Conservation (phyloP, 805 yeast genomes). For the Pichia gijzeniarum region DNA sequence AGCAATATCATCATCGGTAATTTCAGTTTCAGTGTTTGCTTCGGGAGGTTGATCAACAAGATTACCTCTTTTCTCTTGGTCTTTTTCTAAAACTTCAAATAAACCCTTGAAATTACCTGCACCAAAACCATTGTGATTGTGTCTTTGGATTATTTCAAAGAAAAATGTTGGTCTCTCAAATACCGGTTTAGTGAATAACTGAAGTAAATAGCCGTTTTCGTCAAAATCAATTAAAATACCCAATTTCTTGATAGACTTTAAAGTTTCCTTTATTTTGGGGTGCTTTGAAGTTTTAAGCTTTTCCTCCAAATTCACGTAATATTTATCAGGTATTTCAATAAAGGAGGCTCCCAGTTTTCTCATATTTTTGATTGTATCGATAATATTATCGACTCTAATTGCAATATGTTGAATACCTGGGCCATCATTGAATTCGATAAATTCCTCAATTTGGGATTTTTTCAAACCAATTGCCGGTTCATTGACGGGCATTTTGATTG, state of each 20-base stretch:
- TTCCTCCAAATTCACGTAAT: slow-evolving; percentile 46
- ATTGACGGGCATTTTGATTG: slow-evolving; percentile 73
- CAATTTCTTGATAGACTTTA: slow-evolving; percentile 42
- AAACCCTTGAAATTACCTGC: slow-evolving; percentile 83
- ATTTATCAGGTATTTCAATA: slow-evolving; percentile 49
- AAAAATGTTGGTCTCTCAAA: slow-evolving; percentile 78
- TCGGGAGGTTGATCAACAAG: slow-evolving; percentile 30
- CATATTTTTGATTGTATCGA: slow-evolving; percentile 48
- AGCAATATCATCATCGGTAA: too few species aligned
- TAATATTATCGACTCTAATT: slow-evolving; percentile 53
- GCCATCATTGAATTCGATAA: slow-evolving; percentile 64
- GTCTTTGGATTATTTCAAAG: slow-evolving; percentile 74
- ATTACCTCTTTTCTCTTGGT: slow-evolving; percentile 68
- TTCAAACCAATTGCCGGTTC: slow-evolving; percentile 70
- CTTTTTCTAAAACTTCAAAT: slow-evolving; percentile 75
- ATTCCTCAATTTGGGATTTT: slow-evolving; percentile 79
- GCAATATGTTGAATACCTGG: slow-evolving; percentile 88
- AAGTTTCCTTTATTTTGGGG: slow-evolving; percentile 43
- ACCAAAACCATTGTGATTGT: slow-evolving; percentile 80
- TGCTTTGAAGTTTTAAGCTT: slow-evolving; percentile 37
- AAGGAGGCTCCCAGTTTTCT: slow-evolving; percentile 63
- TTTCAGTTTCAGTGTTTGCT: too few species aligned
- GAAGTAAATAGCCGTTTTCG: slow-evolving; percentile 68
- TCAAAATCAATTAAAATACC: slow-evolving; percentile 74
- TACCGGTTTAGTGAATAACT: slow-evolving; percentile 71